Evolutionary conservation across 2,329 filamentous ascomycete genomes (phyloP).

Genomic region (Nothophoma quercina): DNA sequence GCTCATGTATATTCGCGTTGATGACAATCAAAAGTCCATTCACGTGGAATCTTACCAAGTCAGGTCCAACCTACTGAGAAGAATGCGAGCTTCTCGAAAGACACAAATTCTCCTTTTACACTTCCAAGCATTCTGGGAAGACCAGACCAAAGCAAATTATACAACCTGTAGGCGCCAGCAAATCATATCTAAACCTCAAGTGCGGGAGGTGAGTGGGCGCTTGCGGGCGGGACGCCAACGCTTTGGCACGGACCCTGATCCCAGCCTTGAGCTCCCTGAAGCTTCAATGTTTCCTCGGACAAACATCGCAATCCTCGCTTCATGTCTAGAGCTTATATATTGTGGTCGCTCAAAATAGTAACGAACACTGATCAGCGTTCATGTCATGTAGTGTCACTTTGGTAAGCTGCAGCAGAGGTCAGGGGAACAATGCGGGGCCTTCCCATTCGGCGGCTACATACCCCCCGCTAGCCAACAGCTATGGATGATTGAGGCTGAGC

Average conservation of each 20-base stretch:
- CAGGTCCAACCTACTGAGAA: no score
- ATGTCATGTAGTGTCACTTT: constrained; percentile 1
- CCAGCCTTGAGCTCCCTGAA: constrained; percentile 3
- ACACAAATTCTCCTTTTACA: not conserved
- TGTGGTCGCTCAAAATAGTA: constrained; percentile 1
- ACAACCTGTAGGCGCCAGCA: constrained; percentile 10
- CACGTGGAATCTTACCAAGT: no score
- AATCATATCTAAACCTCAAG: constrained; percentile 14
- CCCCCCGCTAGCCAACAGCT: constrained; percentile 44
- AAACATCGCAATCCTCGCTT: not conserved
- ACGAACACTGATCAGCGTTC: not conserved
- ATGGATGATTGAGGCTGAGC: constrained; percentile 43
- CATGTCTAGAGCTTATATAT: not conserved
- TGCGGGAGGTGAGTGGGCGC: constrained; percentile 21
- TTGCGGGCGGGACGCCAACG: constrained; percentile 23
- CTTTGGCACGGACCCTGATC: constrained; percentile 23
- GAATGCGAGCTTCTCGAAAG: no score
- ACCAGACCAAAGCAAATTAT: constrained; percentile 4
- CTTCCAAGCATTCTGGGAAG: not conserved
- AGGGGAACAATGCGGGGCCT: constrained; percentile 12
- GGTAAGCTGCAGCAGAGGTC: constrained; percentile 12
- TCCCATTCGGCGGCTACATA: constrained; percentile 23
- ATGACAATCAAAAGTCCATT: constrained; percentile 15
- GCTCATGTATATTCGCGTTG: constrained; percentile 14
- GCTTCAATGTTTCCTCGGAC: constrained; percentile 5